Conservation (phyloP, 2,329 filamentous ascomycete genomes). For the Triangularia verruculosa region DNA sequence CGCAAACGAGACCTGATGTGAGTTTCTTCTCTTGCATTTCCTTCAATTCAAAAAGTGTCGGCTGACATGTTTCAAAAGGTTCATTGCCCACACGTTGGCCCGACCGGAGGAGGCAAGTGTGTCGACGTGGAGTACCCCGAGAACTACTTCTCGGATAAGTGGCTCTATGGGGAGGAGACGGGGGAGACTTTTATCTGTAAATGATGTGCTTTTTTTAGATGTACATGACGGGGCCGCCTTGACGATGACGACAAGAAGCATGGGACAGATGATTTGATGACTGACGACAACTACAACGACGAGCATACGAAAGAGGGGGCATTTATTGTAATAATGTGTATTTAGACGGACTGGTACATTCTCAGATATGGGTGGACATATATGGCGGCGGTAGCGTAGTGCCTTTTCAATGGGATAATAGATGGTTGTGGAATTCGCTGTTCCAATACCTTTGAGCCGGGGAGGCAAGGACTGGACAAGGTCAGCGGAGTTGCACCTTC, state of each 20-base stretch:
- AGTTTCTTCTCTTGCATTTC: constrained; percentile 13
- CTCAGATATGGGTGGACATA: not conserved
- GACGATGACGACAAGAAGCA: not conserved
- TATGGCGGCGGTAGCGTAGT: not conserved
- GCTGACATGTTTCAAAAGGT: constrained; percentile 17
- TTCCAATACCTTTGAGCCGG: too few relatives aligned
- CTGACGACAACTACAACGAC: not conserved
- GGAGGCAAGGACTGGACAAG: too few relatives aligned
- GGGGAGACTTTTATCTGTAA: constrained; percentile 31
- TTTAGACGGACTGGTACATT: not conserved
- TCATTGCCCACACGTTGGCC: constrained; percentile 33
- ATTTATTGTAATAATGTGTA: not conserved
- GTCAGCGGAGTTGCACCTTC: not conserved
- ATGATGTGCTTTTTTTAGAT: not conserved
- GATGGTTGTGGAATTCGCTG: not conserved
- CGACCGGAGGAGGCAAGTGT: constrained; percentile 33
- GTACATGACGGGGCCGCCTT: not conserved
- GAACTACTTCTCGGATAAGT: constrained; percentile 29
- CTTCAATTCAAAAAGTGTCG: not conserved
- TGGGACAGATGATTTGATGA: not conserved
- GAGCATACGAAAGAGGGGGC: not conserved
- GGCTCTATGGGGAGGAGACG: constrained; percentile 24
- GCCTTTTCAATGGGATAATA: not conserved
- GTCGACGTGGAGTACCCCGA: constrained; percentile 26
- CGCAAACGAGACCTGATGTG: constrained; percentile 31